Base-by-base conservation (phyloP, 306 rosid species). In the Argentina anserina region DNA sequence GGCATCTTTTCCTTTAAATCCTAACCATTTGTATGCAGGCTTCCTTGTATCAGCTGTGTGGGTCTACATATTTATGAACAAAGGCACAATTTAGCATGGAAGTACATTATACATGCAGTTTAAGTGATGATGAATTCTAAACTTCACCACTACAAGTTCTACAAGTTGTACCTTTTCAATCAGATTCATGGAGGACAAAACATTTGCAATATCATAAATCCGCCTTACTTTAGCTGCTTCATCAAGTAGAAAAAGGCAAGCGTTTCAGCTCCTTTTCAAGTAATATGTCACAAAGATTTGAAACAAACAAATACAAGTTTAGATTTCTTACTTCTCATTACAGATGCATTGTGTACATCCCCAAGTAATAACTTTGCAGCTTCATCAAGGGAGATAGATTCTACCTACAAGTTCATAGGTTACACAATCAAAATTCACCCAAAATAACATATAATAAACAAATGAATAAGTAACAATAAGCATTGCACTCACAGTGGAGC, bases 21-120 rank as follows among this genome's bases (percentile, higher is more conserved):
- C 97, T 62, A 91, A 40, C 99, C 99, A 94, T 69, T 83, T 88
- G 79, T 91, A 91, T 31, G 97, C 97, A 41, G 99, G 99, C 69
- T 91, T 94, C 81, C 97, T 88, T 12, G 91, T 81, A 74, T 84
- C 92, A 13, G 75, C 18, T 1, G 96, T 87, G 68, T 88, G 96
- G 2, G 97, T 94, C 99, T 91, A 88, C 81, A 59, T 67, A 75
- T 65, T 69, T 56, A 60, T 62, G 8, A 7, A 72, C 8, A 63
- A 56, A n/a, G 59, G 18, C 50, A 49, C 67, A 41, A 7, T 59
- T 56, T 4, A 65, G 33, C 62, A 28, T 1, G 59, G 65, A 41
- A 47, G 68, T n/a, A 23, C 15, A 40, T 13, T 25, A 33, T 31
- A 68, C 63, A 28, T 25, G 18, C 21, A 4, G 42, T 26, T 36